Conservation (phyloP, 2,329 filamentous ascomycete species). For the Aspergillus sp. region DNA sequence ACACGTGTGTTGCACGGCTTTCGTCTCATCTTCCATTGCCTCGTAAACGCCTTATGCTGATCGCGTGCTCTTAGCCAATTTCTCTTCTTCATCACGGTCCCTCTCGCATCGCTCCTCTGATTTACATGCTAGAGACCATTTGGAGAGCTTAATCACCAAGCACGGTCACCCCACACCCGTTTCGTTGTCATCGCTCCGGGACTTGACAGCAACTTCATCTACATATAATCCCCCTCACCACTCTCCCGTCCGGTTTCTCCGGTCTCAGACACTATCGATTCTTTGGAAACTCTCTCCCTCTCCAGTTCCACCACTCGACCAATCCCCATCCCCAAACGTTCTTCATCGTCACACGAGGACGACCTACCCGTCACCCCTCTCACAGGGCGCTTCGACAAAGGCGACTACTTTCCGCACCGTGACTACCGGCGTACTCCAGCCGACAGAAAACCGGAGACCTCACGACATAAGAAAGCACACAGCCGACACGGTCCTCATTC, state of each 20-base stretch:
- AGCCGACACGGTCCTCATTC: slow-evolving; percentile 11
- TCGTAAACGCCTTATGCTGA: slow-evolving; percentile 18
- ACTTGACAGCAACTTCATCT: slow-evolving; percentile 32
- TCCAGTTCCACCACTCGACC: slow-evolving; percentile 26
- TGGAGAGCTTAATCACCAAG: slow-evolving; percentile 33
- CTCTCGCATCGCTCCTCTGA: slow-evolving; percentile 19
- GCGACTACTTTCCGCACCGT: slow-evolving; percentile 28
- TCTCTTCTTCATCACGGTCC: slow-evolving; percentile 11
- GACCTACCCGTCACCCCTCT: slow-evolving; percentile 34
- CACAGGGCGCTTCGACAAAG: slow-evolving; percentile 33
- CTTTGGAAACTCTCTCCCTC: slow-evolving; percentile 22
- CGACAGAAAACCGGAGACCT: neutral
- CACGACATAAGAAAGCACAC: slow-evolving; percentile 1
- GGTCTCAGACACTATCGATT: slow-evolving; percentile 14
- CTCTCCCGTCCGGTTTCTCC: slow-evolving; percentile 18
- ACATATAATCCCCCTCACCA: slow-evolving; percentile 30
- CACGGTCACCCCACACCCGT: slow-evolving; percentile 36
- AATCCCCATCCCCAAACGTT: slow-evolving; percentile 30
- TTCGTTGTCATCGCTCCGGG: slow-evolving; percentile 33
- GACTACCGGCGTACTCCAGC: neutral
- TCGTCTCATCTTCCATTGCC: slow-evolving; percentile 1
- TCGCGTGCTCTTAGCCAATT: slow-evolving; percentile 19
- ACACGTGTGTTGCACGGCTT: slow-evolving; percentile 27
- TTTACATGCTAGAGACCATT: slow-evolving; percentile 25
- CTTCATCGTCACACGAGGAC: slow-evolving; percentile 16